Evolutionary conservation across 2,329 filamentous ascomycete genomes (phyloP), one percentile per base, ranked within the genome.

Genomic region (Mariannaea sp.): DNA sequence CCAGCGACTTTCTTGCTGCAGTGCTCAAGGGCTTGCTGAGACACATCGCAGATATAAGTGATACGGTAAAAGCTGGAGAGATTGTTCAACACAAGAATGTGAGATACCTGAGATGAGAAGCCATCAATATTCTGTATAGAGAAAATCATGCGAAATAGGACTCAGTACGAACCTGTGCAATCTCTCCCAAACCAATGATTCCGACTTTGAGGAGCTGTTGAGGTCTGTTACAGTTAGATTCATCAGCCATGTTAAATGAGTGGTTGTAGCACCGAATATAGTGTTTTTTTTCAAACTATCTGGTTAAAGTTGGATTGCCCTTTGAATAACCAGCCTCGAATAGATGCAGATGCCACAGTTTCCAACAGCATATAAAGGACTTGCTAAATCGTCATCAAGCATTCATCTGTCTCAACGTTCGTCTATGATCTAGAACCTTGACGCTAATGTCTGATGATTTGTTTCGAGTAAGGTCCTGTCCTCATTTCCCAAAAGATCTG

Each of bases 11-110:
- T 68, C 1, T 30, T 47, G 7, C 58, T 39, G 52, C 70, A 71
- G 45, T 67, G 59, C 1, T 52, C 57, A 2, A 70, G 62, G 1
- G 68, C 56, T 16, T 66, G 47, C 2, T 49, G 20, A 1, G 81
- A 83, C 9, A 79, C 70, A 53, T 83, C 80, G 66, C 81, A 82
- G 35, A 85, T 70, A 55, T 76, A 75, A 1, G 73, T 77, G 27
- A 77, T 72, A 2, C 65, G 66, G 69, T 75, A 85, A 24, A 73
- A 68, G 26, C 74, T 59, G 53, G 72, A 68, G 40, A 82, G 67
- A 20, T 73, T 70, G 43, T 69, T 69, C 8, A 85, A 62, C 3
- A 72, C 76, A 1, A 79, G 80, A 6, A 85, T 75, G 62, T 85
- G 81, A 22, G 77, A 74, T 29, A 80, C 77, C 65, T 83, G 76